Conservation (phyloP, 805 yeast species). For the Saturnispora hagleri region DNA sequence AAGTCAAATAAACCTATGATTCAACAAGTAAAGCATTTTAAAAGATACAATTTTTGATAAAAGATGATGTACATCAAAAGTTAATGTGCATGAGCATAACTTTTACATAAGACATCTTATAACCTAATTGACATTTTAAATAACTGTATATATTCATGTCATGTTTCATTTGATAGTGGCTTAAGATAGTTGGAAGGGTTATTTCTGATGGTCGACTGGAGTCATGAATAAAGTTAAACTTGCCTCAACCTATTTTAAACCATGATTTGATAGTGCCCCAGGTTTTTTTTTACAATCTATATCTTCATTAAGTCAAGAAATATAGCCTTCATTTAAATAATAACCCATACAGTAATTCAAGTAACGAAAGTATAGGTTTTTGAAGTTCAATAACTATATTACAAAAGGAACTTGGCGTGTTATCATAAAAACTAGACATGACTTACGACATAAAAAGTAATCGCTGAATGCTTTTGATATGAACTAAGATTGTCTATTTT, state of each 20-base stretch:
- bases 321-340: too few relatives aligned
- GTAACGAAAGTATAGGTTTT: neutral
- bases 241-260: neutral
- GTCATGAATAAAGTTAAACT: neutral
- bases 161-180: neutral
- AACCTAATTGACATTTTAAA: too few relatives aligned
- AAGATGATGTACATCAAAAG: too few relatives aligned
- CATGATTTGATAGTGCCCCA: neutral
- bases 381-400: too few relatives aligned
- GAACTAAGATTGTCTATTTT: neutral
- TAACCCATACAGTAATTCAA: neutral
- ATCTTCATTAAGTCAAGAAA: neutral
- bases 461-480: neutral
- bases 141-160: too few relatives aligned
- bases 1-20: too few relatives aligned
- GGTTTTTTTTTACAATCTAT: neutral
- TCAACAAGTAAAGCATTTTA: too few relatives aligned
- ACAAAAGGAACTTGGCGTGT: neutral
- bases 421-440: neutral
- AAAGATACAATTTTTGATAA: too few relatives aligned
- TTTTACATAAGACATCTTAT: too few relatives aligned
- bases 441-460: neutral
- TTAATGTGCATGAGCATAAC: too few relatives aligned
- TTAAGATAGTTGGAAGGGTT: neutral
- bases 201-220: neutral